Evolutionary conservation across 2,329 filamentous ascomycete species (phyloP), one percentile per base, ranked within the genome.

Genomic region (Penicillium sp.): DNA sequence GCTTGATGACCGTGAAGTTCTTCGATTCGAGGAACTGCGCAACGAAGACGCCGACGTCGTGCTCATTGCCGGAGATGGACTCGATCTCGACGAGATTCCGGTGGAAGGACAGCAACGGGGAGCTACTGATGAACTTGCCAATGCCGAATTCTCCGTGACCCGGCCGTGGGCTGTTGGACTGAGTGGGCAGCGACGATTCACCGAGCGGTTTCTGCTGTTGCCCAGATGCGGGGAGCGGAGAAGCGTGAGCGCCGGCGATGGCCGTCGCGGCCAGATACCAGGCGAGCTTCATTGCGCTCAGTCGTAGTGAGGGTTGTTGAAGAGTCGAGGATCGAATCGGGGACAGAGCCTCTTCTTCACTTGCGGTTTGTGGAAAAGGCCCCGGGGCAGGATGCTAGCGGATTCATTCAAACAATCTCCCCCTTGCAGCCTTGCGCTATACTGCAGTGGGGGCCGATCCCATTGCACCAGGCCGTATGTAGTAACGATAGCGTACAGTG

Each of bases 11-110:
- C 0, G 73, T 79, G 64, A 83, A 84, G 51, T 78, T 74, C 44
- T 76, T 73, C 3, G 65, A 59, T 41, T 73, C 63, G 4, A 95
- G 78, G 56, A 87, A 87, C 1, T 76, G 68, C 23, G 78, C 72
- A 4, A 95, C 75, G 67, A 83, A 88, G 33, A 76, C 60, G 29
- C 83, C 87, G 6, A 89, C 81, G 1, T 75, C 68, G 28, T 78
- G 69, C 62, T 95, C 89, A 47, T 83, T 75, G 31, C 78, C 79
- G 3, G 78, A 81, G 47, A 88, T 77, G 1, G 87, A 94, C 34
- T 84, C 75, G 30, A 84, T 84, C 42, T 84, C 74, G 19, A 90
- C 75, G n/a, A 95, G 79, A 11, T 80, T 76, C 37, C 82, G 79
- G 68, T 94, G 89, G 9, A 94, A 76, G 13, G 76, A 74, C 29